phyloP scores from a whole-genome alignment of 305 asterid species.

The Fraxinus albicans region DNA sequence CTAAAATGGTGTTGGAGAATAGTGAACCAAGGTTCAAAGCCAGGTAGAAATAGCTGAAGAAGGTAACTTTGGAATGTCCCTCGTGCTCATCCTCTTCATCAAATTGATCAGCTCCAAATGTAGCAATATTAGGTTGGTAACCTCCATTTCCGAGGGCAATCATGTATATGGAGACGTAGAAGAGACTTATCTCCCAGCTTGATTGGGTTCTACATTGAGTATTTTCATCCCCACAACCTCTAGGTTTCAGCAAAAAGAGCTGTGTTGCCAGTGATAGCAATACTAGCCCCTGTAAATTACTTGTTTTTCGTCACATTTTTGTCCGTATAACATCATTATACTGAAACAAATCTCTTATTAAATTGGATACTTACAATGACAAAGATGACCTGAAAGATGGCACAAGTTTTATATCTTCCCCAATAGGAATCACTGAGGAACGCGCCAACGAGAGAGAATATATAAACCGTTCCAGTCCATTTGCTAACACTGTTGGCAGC shows the following conservation, averaged over 20 bases:
- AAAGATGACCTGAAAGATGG: slow-evolving; percentile 81
- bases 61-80: slow-evolving; percentile 42
- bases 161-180: slow-evolving; percentile 48
- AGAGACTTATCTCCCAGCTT: slow-evolving; percentile 39
- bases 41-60: slow-evolving; percentile 57
- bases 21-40: slow-evolving; percentile 55
- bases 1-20: slow-evolving; percentile 53
- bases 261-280: slow-evolving; percentile 40
- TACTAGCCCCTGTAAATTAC: slow-evolving; percentile 39
- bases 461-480: slow-evolving; percentile 98
- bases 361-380: slow-evolving; percentile 55
- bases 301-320: neutral
- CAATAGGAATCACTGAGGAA: slow-evolving; percentile 94
- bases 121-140: slow-evolving; percentile 57
- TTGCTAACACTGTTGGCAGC: slow-evolving; percentile 97
- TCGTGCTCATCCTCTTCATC: slow-evolving; percentile 47
- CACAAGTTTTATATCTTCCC: slow-evolving; percentile 96
- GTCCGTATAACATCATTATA: neutral
- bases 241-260: slow-evolving; percentile 43
- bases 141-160: slow-evolving; percentile 60
- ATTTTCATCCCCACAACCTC: slow-evolving; percentile 44
- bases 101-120: slow-evolving; percentile 60
- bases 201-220: slow-evolving; percentile 39
- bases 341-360: neutral
- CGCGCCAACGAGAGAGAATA: slow-evolving; percentile 96